Evolutionary conservation across 345 rosid genomes (phyloP), one percentile per base, ranked within the genome.

Genomic region (Sonneratia caseolaris): DNA sequence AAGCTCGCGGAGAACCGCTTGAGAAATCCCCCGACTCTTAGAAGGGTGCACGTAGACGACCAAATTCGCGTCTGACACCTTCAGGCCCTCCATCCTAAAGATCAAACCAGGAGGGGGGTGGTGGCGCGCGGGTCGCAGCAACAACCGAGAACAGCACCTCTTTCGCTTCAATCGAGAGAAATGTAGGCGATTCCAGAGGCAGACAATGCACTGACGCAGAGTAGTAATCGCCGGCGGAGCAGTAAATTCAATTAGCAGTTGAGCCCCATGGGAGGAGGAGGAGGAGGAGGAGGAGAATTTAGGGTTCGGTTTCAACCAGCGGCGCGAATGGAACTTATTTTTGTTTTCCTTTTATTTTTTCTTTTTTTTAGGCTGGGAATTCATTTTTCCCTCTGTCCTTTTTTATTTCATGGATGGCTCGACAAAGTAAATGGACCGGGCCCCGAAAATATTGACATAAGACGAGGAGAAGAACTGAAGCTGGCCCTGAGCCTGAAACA

Each of bases 1-100:
- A 72, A 95, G 92, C 82, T 92, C 86, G 36, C 89, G 89, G 64
- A 87, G 87, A n/a, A 94, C 85, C 1, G 93, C 97, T 24, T 79
- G 78, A 66, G 79, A 45, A 64, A 85, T 79, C 67, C 81, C 80
- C 40, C 79, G 80, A 78, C 86, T 72, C 84, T 85, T 85, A 0
- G 87, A 92, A 36, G 96, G 97, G 35, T 85, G 97, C 27, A 91
- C 69, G 76, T 80, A 82, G 14, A 88, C 83, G 70, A 79, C 72
- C 84, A 94, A 79, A 68, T 85, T 73, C 11, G 96, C 91, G 37
- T 81, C 85, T 2, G 89, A 76, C 21, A 82, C 83, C 74, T 78
- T 85, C 76, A 94, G 73, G 2, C 98, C 97, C 59, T 94, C 96
- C 98, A 90, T 88, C 64, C 68, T 7, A 32, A 37, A 14, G 55